A percentile compares a stretch with the other conserved stretches of the same genome.
These are phyloP conservation scores for Condylostoma magnum DNA, from an alignment of 169 alveolate species.

Conservation along the genomic window DNA sequence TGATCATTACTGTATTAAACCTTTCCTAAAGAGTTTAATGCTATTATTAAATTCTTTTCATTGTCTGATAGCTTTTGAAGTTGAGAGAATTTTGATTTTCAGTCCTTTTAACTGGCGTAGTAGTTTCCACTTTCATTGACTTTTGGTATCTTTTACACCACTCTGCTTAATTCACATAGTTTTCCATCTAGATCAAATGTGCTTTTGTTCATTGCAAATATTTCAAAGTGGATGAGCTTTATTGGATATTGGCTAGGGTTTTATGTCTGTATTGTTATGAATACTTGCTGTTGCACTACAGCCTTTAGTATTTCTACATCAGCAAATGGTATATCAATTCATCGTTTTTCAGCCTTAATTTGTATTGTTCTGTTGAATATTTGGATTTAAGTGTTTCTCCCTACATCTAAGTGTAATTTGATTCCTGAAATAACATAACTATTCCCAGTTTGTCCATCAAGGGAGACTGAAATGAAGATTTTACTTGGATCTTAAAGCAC, in stretches of 20 bases:
- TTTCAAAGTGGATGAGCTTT: slow-evolving; percentile 19
- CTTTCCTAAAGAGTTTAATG: too few relatives aligned
- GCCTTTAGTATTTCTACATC: slow-evolving; percentile 24
- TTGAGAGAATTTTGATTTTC: too few relatives aligned
- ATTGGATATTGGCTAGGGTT: slow-evolving; percentile 20
- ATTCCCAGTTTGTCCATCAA: slow-evolving; percentile 13
- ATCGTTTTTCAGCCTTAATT: neutral
- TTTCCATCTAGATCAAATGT: neutral
- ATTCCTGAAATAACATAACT: neutral
- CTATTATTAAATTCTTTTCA: too few relatives aligned
- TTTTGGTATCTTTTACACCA: too few relatives aligned
- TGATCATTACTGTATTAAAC: too few relatives aligned
- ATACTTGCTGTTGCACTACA: neutral
- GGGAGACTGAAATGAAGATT: neutral
- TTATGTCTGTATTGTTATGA: neutral
- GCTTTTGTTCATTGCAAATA: slow-evolving; percentile 12
- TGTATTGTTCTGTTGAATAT: slow-evolving; percentile 20
- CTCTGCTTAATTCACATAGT: neutral
- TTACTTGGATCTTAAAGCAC: slow-evolving; percentile 5
- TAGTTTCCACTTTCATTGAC: too few relatives aligned
- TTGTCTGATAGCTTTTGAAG: too few relatives aligned
- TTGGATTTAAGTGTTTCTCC: neutral
- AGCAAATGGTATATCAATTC: slow-evolving; percentile 17
- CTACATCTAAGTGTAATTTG: slow-evolving; percentile 9
- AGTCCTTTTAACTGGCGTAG: too few relatives aligned